Conservation (phyloP, 2,329 filamentous ascomycete species). For the Penicillium sp. region DNA sequence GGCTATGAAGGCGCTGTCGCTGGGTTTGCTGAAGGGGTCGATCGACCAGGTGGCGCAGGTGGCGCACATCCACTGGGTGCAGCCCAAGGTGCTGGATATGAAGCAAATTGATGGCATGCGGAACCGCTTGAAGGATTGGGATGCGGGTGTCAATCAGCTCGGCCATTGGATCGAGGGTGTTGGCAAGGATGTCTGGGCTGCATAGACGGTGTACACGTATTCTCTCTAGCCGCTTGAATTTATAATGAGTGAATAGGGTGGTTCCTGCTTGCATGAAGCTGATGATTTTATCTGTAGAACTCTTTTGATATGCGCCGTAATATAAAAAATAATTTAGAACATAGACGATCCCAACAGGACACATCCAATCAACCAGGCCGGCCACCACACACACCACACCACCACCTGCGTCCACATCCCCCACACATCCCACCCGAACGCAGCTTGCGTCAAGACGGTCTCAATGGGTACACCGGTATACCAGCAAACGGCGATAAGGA, state of each 20-base stretch:
- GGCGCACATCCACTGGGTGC: slow-evolving; percentile 96
- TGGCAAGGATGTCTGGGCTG: slow-evolving; percentile 94
- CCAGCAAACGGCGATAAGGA: slow-evolving; percentile 54
- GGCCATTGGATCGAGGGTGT: slow-evolving; percentile 96
- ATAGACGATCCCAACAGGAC: slow-evolving; percentile 39
- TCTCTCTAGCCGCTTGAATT: slow-evolving; percentile 17
- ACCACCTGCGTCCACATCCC: slow-evolving; percentile 86
- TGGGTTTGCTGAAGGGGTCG: slow-evolving; percentile 84
- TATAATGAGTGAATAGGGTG: slow-evolving; percentile 28
- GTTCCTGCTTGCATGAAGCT: slow-evolving; percentile 10
- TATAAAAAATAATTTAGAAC: slow-evolving; percentile 21
- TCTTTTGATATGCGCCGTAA: background rate
- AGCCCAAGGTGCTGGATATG: slow-evolving; percentile 96
- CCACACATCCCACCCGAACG: slow-evolving; percentile 86
- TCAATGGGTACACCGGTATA: slow-evolving; percentile 54
- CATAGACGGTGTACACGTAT: slow-evolving; percentile 50
- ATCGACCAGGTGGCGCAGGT: slow-evolving; percentile 96
- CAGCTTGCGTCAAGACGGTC: slow-evolving; percentile 69
- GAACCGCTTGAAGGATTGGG: slow-evolving; percentile 86
- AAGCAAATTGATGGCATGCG: slow-evolving; percentile 94
- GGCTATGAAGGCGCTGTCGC: slow-evolving; percentile 97
- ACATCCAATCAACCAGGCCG: slow-evolving; percentile 74
- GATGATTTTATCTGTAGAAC: background rate
- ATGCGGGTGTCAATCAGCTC: slow-evolving; percentile 90
- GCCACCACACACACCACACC: slow-evolving; percentile 96